Percentiles rank a stretch among this genome's conserved stretches.
Evolutionary conservation across 2,329 filamentous ascomycete genomes (phyloP).

Genomic region (Fusarium aywerte): DNA sequence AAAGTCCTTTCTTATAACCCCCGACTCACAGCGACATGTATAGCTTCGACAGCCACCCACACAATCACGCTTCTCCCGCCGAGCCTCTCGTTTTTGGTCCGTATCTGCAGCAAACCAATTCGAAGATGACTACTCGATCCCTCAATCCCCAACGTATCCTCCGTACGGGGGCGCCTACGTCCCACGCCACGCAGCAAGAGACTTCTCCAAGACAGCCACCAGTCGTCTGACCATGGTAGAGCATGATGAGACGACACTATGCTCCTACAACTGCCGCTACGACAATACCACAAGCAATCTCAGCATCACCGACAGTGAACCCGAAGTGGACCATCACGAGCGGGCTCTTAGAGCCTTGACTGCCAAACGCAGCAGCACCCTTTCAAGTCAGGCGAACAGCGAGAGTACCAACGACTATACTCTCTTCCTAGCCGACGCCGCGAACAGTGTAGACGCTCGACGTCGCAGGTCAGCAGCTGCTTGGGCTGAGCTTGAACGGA

Average conservation of each 20-base stretch:
- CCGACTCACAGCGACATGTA: not conserved
- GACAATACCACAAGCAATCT: not conserved
- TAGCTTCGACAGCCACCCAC: conserved; percentile 9
- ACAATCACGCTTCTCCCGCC: conserved; percentile 30
- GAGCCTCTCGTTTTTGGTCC: conserved; percentile 43
- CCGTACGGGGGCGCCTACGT: conserved; percentile 39
- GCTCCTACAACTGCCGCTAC: conserved; percentile 31
- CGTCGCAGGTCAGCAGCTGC: conserved; percentile 29
- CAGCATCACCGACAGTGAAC: conserved; percentile 21
- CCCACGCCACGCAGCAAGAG: conserved; percentile 47
- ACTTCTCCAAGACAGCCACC: conserved; percentile 44
- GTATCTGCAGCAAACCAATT: conserved; percentile 37
- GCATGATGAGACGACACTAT: conserved; percentile 40
- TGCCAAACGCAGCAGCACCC: conserved; percentile 18
- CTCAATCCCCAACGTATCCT: conserved; percentile 16
- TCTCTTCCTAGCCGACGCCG: conserved; percentile 38
- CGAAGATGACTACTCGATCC: conserved; percentile 8
- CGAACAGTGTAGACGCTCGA: conserved; percentile 13
- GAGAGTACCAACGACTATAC: conserved; percentile 39
- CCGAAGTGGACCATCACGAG: conserved; percentile 29
- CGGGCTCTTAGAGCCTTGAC: conserved; percentile 34
- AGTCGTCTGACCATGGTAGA: conserved; percentile 32
- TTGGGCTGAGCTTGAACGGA: conserved; percentile 35
- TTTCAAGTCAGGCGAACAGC: conserved; percentile 11
- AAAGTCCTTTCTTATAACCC: not conserved